These are phyloP conservation scores for Lagenaria siceraria DNA, from an alignment of 306 rosid genomes.

Conservation along the genomic window DNA sequence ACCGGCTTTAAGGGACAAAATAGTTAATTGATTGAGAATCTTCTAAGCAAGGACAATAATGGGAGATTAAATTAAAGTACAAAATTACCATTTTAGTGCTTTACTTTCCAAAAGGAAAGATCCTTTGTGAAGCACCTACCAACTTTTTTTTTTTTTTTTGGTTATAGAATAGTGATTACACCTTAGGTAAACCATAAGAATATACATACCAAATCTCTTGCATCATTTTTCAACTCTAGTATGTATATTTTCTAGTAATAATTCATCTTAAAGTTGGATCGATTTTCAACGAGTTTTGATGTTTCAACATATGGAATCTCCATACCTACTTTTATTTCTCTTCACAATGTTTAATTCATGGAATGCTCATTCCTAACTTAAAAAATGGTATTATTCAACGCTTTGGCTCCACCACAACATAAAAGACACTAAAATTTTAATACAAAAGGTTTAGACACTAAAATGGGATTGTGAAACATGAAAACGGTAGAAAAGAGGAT, in stretches of 20 bases:
- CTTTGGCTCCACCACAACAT: not conserved
- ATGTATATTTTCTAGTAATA: not conserved
- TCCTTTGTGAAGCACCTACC: not conserved
- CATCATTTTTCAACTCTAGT: not conserved
- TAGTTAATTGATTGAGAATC: not conserved
- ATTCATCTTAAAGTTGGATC: not conserved
- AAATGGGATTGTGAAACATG: too few species aligned
- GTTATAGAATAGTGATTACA: not conserved
- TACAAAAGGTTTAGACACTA: too few species aligned
- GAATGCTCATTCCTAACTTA: not conserved
- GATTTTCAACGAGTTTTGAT: too few species aligned
- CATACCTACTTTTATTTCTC: not conserved
- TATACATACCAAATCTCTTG: not conserved
- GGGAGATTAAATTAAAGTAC: not conserved
- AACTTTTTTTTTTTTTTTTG: not conserved
- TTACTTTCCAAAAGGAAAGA: not conserved
- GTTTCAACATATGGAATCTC: not conserved
- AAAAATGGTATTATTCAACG: not conserved
- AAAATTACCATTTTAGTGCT: not conserved
- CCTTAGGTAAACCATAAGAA: not conserved
- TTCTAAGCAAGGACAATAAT: not conserved
- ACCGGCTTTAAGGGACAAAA: too few species aligned
- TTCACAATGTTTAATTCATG: not conserved
- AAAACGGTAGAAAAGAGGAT: too few species aligned
- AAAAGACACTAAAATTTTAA: not conserved